phyloP scores from a whole-genome alignment of 805 yeast genomes.

The Yamadazyma paraphyllophila region DNA sequence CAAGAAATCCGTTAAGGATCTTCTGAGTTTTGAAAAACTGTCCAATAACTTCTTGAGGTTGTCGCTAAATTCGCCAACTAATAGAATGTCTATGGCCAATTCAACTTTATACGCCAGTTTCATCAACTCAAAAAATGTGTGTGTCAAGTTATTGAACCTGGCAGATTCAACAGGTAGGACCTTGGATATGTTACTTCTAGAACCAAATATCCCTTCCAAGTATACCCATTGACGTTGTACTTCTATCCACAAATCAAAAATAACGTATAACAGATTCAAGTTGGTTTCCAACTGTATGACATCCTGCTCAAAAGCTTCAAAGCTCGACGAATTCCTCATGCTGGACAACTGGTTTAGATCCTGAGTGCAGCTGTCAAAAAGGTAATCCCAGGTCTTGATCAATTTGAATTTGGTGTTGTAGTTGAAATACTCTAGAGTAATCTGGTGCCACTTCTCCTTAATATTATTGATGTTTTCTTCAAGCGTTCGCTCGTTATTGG shows the following conservation, averaged over 20 bases:
- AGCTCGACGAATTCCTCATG: conserved; percentile 70
- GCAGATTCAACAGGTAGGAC: conserved; percentile 68
- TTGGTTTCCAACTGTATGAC: conserved; percentile 53
- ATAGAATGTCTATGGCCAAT: conserved; percentile 53
- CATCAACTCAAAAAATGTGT: conserved; percentile 56
- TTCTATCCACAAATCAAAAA: conserved; percentile 74
- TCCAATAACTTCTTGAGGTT: conserved; percentile 52
- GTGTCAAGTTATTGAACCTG: conserved; percentile 60
- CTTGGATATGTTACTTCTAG: conserved; percentile 52
- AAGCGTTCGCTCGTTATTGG: conserved; percentile 68
- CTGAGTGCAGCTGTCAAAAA: conserved; percentile 58
- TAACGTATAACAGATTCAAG: conserved; percentile 47
- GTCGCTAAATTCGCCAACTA: conserved; percentile 46
- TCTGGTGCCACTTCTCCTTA: conserved; percentile 52
- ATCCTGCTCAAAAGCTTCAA: conserved; percentile 56
- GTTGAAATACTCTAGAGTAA: conserved; percentile 51
- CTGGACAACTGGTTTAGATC: conserved; percentile 62
- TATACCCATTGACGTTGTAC: conserved; percentile 89
- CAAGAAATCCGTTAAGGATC: conserved; percentile 70
- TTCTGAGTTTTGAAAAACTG: conserved; percentile 55
- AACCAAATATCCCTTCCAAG: conserved; percentile 72
- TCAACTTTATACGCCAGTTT: conserved; percentile 48
- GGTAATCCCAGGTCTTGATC: conserved; percentile 63
- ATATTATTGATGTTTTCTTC: conserved; percentile 56
- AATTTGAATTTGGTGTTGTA: conserved; percentile 53